Conservation (phyloP, 306 rosid genomes). For the Pyrus bretschneideri region DNA sequence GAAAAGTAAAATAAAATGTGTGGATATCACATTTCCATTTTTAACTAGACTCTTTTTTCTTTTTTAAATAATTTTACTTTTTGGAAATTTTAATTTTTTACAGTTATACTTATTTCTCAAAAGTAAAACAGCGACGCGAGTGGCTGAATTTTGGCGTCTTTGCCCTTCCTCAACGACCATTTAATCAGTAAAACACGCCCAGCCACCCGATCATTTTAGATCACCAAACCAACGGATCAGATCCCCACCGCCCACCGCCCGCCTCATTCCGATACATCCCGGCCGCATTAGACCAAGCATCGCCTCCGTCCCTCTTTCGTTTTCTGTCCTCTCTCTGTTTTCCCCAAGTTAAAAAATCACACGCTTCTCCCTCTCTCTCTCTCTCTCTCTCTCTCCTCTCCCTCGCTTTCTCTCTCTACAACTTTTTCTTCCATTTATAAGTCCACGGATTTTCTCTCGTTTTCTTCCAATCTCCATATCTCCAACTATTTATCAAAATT, state of each 20-base stretch:
- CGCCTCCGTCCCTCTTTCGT: background rate
- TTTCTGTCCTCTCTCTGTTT: background rate
- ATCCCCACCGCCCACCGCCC: background rate
- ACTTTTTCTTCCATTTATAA: background rate
- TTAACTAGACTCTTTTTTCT: no score
- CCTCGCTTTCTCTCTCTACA: background rate
- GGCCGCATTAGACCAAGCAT: background rate
- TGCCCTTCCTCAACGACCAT: background rate
- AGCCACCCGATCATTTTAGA: background rate
- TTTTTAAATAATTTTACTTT: background rate
- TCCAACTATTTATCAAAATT: background rate
- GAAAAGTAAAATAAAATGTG: no score
- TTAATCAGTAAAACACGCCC: background rate
- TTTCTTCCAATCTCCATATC: background rate
- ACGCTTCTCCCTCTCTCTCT: constrained; percentile 26
- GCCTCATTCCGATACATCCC: no score
- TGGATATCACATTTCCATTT: no score
- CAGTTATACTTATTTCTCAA: background rate
- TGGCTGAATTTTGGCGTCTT: background rate
- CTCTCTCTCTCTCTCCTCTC: constrained; percentile 1
- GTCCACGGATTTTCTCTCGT: background rate
- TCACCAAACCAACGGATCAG: background rate
- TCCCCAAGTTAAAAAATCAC: constrained; percentile 3
- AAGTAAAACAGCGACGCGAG: background rate
- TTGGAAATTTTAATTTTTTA: background rate